Base-by-base conservation (phyloP, 1,139 yeast genomes). In the Ogataea hybrid region DNA sequence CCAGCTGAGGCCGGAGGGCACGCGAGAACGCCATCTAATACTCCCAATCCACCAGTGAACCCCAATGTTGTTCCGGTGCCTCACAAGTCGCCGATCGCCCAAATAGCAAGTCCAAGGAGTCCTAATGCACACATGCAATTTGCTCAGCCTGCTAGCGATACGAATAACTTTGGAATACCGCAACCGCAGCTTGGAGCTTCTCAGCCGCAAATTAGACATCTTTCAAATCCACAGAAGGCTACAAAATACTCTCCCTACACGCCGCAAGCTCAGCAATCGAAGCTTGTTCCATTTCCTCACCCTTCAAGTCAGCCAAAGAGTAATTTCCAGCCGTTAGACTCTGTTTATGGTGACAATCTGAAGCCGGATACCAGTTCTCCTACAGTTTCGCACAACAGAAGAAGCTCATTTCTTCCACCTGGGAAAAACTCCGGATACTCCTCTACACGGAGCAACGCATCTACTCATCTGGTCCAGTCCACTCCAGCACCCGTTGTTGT, bases 401-500 rank as follows among this genome's bases (percentile, higher is more conserved):
- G 47, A 37, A 44, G 42, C 9, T 38, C 51, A 10, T 35, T 49
- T n/a, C 41, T 52, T 17, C 62, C 61, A 1, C 62, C 63, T 2
- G 45, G 40, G 6, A 39, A 31, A 12, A 21, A 41, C 10, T 23
- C 38, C 10, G 33, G 28, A 9, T 23, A 29, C 17, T 20, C 42
- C 10, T 36, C 35, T 9, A 18, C 29, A 22, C 35, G 42, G 11
- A 39, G 44, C n/a, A 12, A 35, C 31, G 44, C 38, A 30, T 27
- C 38, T 10, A 28, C 43, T 8, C 21, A 49, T n/a, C 23, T 32
- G 21, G 42, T 31, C 7, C 41, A 35, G 14, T 39, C 49, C 3
- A 48, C 48, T 4, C 62, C 64, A n/a, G 63, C 64, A 4, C 63
- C 64, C 6, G 64, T 58, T n/a, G 57, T 69, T 6, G 50, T 63